A percentile compares a stretch with the other conserved stretches of the same genome.
phyloP scores from a whole-genome alignment of 805 yeast species.

The Tetrapisispora namnaoensis region DNA sequence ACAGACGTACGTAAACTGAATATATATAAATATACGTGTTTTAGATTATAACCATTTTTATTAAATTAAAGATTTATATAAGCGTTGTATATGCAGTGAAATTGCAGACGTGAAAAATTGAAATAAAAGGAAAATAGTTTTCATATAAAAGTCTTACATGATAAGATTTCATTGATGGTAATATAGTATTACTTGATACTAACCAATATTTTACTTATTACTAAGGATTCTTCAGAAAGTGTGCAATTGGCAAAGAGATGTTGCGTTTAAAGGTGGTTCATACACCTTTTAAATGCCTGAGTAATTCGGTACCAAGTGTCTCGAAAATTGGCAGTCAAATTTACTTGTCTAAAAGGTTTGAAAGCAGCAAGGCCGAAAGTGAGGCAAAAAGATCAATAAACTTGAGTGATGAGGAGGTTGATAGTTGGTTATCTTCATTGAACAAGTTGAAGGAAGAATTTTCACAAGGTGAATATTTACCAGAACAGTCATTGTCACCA shows the following conservation, averaged over 20 bases:
- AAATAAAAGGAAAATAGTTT: too few species aligned
- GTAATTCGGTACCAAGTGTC: background rate
- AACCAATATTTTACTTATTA: too few species aligned
- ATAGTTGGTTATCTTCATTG: slow-evolving; percentile 35
- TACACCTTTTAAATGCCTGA: background rate
- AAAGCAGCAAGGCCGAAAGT: background rate
- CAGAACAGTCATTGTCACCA: slow-evolving; percentile 34
- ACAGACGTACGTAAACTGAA: too few species aligned
- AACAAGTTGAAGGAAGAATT: slow-evolving; percentile 32
- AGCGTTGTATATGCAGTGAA: background rate
- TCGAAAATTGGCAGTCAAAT: background rate
- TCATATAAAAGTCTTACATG: too few species aligned
- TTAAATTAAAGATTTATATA: background rate
- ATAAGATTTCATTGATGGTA: too few species aligned
- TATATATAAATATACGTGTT: too few species aligned
- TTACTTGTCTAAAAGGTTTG: background rate
- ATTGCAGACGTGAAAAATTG: background rate
- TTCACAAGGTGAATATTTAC: slow-evolving; percentile 30
- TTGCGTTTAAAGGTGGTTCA: background rate
- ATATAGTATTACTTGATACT: too few species aligned
- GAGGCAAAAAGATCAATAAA: background rate
- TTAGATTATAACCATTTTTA: too few species aligned
- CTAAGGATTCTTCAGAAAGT: background rate
- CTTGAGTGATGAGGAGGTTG: slow-evolving; percentile 28
- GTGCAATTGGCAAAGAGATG: background rate